Evolutionary conservation across 306 rosid species (phyloP).

Genomic region (Macrotyloma uniflorum): DNA sequence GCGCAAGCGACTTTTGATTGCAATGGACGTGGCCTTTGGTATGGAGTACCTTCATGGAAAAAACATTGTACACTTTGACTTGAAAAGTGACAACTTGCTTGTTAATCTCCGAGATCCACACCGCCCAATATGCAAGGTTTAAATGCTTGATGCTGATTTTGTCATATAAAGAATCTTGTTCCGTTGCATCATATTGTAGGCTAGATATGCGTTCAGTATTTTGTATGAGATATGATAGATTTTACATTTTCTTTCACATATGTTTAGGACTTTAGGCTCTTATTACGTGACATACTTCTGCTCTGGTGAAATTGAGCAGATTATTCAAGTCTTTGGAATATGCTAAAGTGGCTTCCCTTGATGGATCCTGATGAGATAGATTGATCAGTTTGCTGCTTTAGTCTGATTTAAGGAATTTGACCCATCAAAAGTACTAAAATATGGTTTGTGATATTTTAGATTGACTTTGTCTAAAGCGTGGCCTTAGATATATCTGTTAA

Average conservation of each 20-base stretch:
- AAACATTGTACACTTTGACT: slow-evolving; percentile 86
- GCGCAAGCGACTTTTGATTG: slow-evolving; percentile 77
- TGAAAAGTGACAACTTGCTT: slow-evolving; percentile 88
- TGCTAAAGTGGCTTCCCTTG: slow-evolving; percentile 17
- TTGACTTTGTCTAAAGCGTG: background rate
- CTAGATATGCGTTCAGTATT: background rate
- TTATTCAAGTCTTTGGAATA: background rate
- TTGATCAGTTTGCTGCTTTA: slow-evolving; percentile 14
- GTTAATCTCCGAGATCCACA: slow-evolving; percentile 92
- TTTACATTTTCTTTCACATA: background rate
- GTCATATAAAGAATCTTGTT: slow-evolving; percentile 9
- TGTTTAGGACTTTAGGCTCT: background rate
- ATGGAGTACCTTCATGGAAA: slow-evolving; percentile 85
- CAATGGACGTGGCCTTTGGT: slow-evolving; percentile 89
- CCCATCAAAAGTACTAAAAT: slow-evolving; percentile 17
- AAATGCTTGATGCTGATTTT: slow-evolving; percentile 30
- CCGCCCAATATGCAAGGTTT: slow-evolving; percentile 94
- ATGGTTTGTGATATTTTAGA: slow-evolving; percentile 5
- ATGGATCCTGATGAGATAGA: slow-evolving; percentile 9
- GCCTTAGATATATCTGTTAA: slow-evolving; percentile 18
- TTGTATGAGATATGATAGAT: slow-evolving; percentile 4
- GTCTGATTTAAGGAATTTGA: slow-evolving; percentile 6
- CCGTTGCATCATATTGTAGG: slow-evolving; percentile 5
- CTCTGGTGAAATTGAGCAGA: slow-evolving; percentile 1
- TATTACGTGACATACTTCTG: background rate